Base-by-base conservation (phyloP, 2,329 filamentous ascomycete species). In the Sarocladiaceae sp. region DNA sequence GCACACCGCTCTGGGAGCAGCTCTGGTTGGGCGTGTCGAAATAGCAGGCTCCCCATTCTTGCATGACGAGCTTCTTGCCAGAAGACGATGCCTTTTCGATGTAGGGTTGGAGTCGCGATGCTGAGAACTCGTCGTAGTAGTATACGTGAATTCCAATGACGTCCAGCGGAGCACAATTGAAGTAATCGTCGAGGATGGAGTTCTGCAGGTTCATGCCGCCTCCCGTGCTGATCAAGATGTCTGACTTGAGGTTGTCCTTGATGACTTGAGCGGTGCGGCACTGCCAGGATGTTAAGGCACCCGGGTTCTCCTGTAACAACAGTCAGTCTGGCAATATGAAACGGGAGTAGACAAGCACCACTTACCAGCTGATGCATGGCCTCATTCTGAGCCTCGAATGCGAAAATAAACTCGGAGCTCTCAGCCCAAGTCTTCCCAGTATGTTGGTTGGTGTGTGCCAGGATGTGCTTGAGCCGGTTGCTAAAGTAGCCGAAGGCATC, bases 51-150 rank as follows among this genome's bases (percentile, higher is more conserved):
- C 56, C 54, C 56, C 56, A 58, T 49, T 58, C 55, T 26, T 57
- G 48, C 49, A 59, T 55, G 21, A 63, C 57, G n/a, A 62, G 55
- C 40, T 57, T 61, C 47, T 62, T 61, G 15, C 55, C 55, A 2
- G 50, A 48, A 7, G 49, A 40, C 29, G 54, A 47, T 2, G 59
- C 59, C 27, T 51, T 54, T 2, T 43, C 16, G 1, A 61, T 57
- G 23, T 55, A 59, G 2, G 52, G 50, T 9, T 46, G 21, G 2
- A 62, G 48, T 3, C 45, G 46, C 6, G 47, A 44, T 2, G 55
- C 54, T 1, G 46, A 46, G 20, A 58, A 54, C 43, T 61, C 59
- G 6, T 47, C 50, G 3, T 27, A 40, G 2, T 56, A 57, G 27
- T 59, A 59, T 1, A 57, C 56, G 42, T 59, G 57, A 45, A 57